Evolutionary conservation across 2,329 filamentous ascomycete genomes (phyloP).

Genomic region (Neonectria magnoliae): DNA sequence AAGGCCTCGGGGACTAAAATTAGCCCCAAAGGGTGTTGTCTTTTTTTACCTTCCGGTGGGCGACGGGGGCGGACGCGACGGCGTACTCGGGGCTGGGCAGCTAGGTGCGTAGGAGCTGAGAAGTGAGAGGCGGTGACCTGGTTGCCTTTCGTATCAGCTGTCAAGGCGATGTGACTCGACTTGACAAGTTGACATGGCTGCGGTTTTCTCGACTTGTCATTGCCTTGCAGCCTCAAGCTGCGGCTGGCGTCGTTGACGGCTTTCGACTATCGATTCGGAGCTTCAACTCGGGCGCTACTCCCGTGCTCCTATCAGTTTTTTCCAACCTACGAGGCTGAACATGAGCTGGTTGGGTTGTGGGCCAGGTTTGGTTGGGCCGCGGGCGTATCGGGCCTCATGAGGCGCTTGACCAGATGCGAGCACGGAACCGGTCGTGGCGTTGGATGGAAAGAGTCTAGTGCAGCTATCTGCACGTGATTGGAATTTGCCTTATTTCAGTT

Average conservation of each 20-base stretch:
- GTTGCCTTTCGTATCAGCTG: slow-evolving; percentile 1
- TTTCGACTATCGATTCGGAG: slow-evolving; percentile 7
- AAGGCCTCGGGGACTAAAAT: slow-evolving; percentile 39
- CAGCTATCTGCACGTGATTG: slow-evolving; percentile 30
- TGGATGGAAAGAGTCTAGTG: neutral
- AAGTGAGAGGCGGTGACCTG: slow-evolving; percentile 9
- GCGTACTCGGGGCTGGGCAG: slow-evolving; percentile 20
- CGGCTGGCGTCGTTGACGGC: slow-evolving; percentile 1
- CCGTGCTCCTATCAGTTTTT: neutral
- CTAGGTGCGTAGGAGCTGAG: slow-evolving; percentile 14
- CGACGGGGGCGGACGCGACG: slow-evolving; percentile 27
- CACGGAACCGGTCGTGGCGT: slow-evolving; percentile 30
- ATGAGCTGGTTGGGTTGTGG: slow-evolving; percentile 2
- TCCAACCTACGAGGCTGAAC: slow-evolving; percentile 16
- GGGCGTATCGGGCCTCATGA: slow-evolving; percentile 23
- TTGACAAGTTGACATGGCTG: neutral
- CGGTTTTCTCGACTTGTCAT: neutral
- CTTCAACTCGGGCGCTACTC: slow-evolving; percentile 1
- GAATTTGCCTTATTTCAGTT: slow-evolving; percentile 28
- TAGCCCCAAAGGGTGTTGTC: slow-evolving; percentile 30
- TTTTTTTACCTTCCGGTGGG: slow-evolving; percentile 28
- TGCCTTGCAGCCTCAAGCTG: neutral
- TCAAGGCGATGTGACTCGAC: neutral
- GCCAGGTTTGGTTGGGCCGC: slow-evolving; percentile 27
- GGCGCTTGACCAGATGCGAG: slow-evolving; percentile 23